phyloP scores from a whole-genome alignment of 1,284 basidiomycete species.

The Lignosus rhinocerotis region DNA sequence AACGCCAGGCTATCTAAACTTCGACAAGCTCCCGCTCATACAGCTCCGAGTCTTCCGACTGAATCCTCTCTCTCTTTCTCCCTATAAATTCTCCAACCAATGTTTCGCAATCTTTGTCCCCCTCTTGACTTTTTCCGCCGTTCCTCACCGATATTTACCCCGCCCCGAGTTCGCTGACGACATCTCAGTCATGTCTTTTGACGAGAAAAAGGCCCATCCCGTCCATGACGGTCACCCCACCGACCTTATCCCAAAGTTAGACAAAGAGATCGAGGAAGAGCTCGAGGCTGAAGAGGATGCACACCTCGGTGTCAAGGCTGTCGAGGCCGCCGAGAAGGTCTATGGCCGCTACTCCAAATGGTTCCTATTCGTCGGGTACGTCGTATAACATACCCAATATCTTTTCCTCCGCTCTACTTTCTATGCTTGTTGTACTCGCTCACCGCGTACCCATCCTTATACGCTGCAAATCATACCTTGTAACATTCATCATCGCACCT shows the following conservation, averaged over 20 bases:
- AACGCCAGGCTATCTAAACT: background rate
- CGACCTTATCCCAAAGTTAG: constrained; percentile 16
- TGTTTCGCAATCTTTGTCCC: background rate
- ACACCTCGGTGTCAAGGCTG: constrained; percentile 49
- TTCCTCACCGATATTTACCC: too few relatives aligned
- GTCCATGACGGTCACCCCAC: constrained; percentile 7
- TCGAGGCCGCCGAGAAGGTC: constrained; percentile 54
- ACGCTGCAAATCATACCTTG: too few relatives aligned
- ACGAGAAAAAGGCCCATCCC: constrained; percentile 12
- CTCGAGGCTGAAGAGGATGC: constrained; percentile 32
- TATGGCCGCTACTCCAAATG: constrained; percentile 58
- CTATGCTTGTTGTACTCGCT: too few relatives aligned
- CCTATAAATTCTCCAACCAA: background rate
- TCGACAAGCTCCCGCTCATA: background rate
- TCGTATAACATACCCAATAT: background rate
- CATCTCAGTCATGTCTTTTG: constrained; percentile 2
- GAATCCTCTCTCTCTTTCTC: background rate
- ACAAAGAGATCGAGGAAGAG: constrained; percentile 2
- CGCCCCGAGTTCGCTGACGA: background rate
- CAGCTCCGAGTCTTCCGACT: background rate
- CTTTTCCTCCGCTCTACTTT: background rate
- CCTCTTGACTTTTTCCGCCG: background rate
- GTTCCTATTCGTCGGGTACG: constrained; percentile 62
- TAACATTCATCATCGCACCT: too few relatives aligned
- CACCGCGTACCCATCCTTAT: too few relatives aligned